A percentile compares a stretch with the other conserved stretches of the same genome.
phyloP scores from a whole-genome alignment of 1,284 basidiomycete species.

The Schizophyllum commune region DNA sequence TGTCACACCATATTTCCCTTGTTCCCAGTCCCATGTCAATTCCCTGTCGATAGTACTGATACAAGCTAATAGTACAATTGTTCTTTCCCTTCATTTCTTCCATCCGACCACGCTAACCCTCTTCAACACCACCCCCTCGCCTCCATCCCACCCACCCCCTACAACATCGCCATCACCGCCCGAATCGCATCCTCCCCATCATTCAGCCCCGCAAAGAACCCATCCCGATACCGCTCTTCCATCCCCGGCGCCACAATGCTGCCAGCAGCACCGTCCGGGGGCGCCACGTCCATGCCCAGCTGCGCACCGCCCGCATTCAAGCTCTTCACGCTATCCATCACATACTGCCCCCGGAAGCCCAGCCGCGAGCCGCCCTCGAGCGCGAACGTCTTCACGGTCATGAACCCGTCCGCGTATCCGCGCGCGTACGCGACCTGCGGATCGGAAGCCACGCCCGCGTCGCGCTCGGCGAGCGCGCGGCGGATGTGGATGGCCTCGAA shows the following conservation, averaged over 20 bases:
- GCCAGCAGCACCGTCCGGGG: too few species aligned
- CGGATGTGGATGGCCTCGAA: slow-evolving; percentile 8
- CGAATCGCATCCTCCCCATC: slow-evolving; percentile 28
- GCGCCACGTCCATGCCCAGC: too few species aligned
- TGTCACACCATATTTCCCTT: too few species aligned
- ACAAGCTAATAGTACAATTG: too few species aligned
- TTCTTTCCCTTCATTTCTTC: too few species aligned
- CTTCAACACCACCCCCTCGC: too few species aligned
- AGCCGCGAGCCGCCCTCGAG: slow-evolving; percentile 47
- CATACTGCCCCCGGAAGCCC: slow-evolving; percentile 61
- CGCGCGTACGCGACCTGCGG: slow-evolving; percentile 24
- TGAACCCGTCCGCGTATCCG: slow-evolving; percentile 60
- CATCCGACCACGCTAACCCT: too few species aligned
- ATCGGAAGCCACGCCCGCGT: slow-evolving; percentile 14
- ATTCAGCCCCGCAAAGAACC: slow-evolving; percentile 38
- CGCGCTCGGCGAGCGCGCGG: neutral
- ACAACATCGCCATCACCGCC: slow-evolving; percentile 5
- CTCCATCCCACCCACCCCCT: neutral
- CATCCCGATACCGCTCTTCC: slow-evolving; percentile 35
- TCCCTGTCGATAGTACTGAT: too few species aligned
- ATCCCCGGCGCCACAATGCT: slow-evolving; percentile 28
- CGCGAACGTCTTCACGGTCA: slow-evolving; percentile 56
- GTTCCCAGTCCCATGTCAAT: too few species aligned
- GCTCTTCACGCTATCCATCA: slow-evolving; percentile 37
- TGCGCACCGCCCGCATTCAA: slow-evolving; percentile 22